phyloP scores from a whole-genome alignment of 306 rosid genomes.

The Fragaria iinumae region DNA sequence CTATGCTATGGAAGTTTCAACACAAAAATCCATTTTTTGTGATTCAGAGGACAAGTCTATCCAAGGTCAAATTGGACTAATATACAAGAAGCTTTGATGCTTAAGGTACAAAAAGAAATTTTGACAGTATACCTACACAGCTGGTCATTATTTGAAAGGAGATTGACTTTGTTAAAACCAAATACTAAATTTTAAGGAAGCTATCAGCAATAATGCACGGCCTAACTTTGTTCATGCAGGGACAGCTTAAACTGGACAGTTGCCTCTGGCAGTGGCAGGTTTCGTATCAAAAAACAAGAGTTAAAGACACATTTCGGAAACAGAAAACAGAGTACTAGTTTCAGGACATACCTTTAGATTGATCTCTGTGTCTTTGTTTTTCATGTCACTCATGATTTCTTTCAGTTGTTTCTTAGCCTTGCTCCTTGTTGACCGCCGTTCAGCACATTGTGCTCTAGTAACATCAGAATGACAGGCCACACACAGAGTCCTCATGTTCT shows the following conservation, averaged over 20 bases:
- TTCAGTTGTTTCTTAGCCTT: conserved; percentile 79
- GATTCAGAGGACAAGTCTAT: not conserved
- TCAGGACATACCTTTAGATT: conserved; percentile 42
- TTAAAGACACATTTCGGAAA: not conserved
- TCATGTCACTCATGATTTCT: conserved; percentile 46
- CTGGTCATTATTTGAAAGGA: not conserved
- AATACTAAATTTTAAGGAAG: not conserved
- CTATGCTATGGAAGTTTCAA: not conserved
- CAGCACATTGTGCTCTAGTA: conserved; percentile 72
- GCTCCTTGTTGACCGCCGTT: conserved; percentile 61
- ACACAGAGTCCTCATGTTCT: conserved; percentile 92
- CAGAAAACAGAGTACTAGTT: conserved; percentile 16
- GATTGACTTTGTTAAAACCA: not conserved
- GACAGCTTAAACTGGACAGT: not conserved
- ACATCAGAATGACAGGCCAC: conserved; percentile 89
- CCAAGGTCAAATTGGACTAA: not conserved
- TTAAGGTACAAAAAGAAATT: not conserved
- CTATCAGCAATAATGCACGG: not conserved
- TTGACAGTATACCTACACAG: not conserved
- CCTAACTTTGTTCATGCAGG: not conserved
- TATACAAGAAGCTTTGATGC: not conserved
- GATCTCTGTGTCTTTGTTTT: conserved; percentile 24
- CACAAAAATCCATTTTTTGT: not conserved
- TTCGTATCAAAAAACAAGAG: not conserved
- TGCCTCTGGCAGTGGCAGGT: not conserved